Evolutionary conservation across 176 grass and related monocot species (phyloP).

Genomic region (Guadua angustifolia): DNA sequence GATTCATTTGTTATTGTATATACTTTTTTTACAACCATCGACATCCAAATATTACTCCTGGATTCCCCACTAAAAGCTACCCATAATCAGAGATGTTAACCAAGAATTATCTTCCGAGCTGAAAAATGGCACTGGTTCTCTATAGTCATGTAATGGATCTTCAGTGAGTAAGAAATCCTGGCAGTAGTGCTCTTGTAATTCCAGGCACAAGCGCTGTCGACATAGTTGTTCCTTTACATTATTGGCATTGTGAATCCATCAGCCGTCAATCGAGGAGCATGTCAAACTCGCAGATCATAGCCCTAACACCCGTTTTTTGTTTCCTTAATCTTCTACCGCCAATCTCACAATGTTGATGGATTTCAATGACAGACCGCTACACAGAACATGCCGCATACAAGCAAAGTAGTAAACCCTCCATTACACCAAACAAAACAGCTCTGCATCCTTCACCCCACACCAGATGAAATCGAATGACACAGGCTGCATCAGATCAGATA

Average conservation of each 20-base stretch:
- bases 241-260: neutral
- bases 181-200: neutral
- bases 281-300: neutral
- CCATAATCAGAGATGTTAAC: neutral
- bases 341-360: neutral
- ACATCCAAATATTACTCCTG: neutral
- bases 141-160: neutral
- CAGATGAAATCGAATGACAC: neutral
- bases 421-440: neutral
- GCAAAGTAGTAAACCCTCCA: neutral
- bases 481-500: conserved; percentile 7
- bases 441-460: neutral
- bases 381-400: neutral
- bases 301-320: neutral
- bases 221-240: neutral
- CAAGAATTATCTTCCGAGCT: neutral
- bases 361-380: neutral
- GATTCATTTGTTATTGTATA: neutral
- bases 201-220: neutral
- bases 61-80: neutral
- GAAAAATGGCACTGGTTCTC: neutral
- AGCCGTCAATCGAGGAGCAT: neutral
- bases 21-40: neutral
- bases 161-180: neutral
- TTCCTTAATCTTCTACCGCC: neutral